phyloP scores from a whole-genome alignment of 2,329 filamentous ascomycete genomes.

The Lanzia echinophila region DNA sequence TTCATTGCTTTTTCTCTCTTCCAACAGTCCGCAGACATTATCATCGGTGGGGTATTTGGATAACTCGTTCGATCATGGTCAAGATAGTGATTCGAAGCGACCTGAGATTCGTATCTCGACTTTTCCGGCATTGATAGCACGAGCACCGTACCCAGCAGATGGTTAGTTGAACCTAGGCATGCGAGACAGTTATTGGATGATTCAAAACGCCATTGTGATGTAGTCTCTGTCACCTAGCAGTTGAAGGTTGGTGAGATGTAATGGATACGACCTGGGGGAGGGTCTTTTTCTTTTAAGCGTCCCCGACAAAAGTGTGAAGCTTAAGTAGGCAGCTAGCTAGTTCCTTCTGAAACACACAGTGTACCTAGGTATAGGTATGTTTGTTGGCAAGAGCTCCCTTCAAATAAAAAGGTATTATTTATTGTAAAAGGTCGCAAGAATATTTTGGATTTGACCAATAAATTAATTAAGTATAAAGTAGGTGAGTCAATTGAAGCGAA shows the following conservation, averaged over 20 bases:
- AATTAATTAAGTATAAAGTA: not conserved
- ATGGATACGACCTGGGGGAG: no score
- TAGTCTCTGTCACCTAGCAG: slow-evolving; percentile 12
- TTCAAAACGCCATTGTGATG: slow-evolving; percentile 24
- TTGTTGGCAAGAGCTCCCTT: slow-evolving; percentile 3
- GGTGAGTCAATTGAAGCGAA: not conserved
- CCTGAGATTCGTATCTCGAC: slow-evolving; percentile 17
- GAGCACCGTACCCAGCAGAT: slow-evolving; percentile 19
- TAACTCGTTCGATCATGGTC: slow-evolving; percentile 17
- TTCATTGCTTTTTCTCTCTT: slow-evolving; percentile 8
- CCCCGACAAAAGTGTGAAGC: no score
- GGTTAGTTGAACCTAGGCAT: slow-evolving; percentile 16
- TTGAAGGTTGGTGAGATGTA: no score
- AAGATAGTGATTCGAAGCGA: slow-evolving; percentile 18
- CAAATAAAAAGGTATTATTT: not conserved
- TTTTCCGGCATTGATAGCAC: slow-evolving; percentile 23
- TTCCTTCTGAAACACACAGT: slow-evolving; percentile 9
- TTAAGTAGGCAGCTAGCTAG: not conserved
- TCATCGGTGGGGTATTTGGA: slow-evolving; percentile 16
- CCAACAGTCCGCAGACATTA: slow-evolving; percentile 19
- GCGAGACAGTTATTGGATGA: slow-evolving; percentile 13
- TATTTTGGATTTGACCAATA: no score
- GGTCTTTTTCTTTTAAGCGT: not conserved
- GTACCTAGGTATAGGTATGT: no score
- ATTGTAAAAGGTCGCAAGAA: not conserved